Evolutionary conservation across 805 yeast genomes (phyloP).

Genomic region (Wickerhamiella azymoides): DNA sequence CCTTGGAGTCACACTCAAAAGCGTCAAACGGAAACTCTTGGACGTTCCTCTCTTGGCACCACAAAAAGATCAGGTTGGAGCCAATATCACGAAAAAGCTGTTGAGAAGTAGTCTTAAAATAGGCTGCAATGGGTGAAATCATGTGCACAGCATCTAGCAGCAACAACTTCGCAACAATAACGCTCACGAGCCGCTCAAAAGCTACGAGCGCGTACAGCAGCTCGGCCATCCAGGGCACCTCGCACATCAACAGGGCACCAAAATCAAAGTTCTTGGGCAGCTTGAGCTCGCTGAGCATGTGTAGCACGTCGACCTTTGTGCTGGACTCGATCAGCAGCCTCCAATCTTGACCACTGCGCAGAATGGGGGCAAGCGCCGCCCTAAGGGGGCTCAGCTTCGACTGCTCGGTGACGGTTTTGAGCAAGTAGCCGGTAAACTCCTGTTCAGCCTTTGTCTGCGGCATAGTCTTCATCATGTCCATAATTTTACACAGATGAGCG

Average conservation of each 20-base stretch:
- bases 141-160: background rate
- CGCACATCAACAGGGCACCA: background rate
- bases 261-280: background rate
- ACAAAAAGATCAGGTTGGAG: background rate
- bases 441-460: background rate
- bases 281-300: background rate
- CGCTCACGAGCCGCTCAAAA: background rate
- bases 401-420: background rate
- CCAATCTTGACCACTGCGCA: background rate
- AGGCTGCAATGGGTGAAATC: background rate
- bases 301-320: background rate
- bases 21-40: slow-evolving; percentile 1
- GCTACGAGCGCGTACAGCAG: background rate
- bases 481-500: background rate
- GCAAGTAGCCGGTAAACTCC: slow-evolving; percentile 1
- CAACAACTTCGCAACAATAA: background rate
- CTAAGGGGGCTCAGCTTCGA: slow-evolving; percentile 5
- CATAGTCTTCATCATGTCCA: background rate
- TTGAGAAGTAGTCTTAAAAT: background rate
- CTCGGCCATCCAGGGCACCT: background rate
- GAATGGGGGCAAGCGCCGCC: background rate
- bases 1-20: background rate
- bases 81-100: background rate
- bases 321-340: slow-evolving; percentile 2
- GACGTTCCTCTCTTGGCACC: background rate